Evolutionary conservation across 371 early-diverging fungal genomes (phyloP).

Genomic region (Syncephalastrum monosporum): DNA sequence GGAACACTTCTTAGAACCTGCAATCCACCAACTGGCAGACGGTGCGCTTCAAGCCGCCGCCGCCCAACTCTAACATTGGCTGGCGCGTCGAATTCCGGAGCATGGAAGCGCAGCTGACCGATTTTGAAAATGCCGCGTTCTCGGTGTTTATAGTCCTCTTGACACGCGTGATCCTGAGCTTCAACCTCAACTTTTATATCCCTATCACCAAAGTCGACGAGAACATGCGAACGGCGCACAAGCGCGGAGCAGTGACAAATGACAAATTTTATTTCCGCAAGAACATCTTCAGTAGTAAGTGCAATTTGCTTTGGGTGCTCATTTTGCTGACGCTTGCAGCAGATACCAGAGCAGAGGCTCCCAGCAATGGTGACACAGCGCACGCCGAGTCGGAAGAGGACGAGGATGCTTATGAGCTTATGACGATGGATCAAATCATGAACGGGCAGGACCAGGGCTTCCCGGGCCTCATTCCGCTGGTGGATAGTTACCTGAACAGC

Average conservation of each 20-base stretch:
- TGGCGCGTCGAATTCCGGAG: conserved; percentile 99
- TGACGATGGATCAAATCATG: conserved; percentile 94
- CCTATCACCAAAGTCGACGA: conserved; percentile 95
- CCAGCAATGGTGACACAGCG: too few relatives aligned
- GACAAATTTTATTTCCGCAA: conserved; percentile 92
- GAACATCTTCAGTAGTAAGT: conserved; percentile 61
- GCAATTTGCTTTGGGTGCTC: background rate
- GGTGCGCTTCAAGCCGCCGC: conserved; percentile 98
- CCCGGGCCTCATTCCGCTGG: conserved; percentile 84
- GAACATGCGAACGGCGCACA: conserved; percentile 92
- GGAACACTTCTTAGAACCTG: conserved; percentile 68
- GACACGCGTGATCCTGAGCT: conserved; percentile 88
- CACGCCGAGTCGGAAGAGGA: conserved; percentile 1
- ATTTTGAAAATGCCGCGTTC: conserved; percentile 98
- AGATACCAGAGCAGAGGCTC: background rate
- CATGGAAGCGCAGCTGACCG: conserved; percentile 98
- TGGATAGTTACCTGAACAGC: conserved; percentile 79
- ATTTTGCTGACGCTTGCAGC: background rate
- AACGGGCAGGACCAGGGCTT: conserved; percentile 82
- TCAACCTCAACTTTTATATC: conserved; percentile 94
- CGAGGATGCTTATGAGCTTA: conserved; percentile 67
- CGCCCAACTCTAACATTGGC: conserved; percentile 85
- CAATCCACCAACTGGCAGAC: conserved; percentile 99
- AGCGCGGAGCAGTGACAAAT: conserved; percentile 77
- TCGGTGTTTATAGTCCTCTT: conserved; percentile 92